Conservation (phyloP, 768 basidiomycete species). For the Boletales sp. region DNA sequence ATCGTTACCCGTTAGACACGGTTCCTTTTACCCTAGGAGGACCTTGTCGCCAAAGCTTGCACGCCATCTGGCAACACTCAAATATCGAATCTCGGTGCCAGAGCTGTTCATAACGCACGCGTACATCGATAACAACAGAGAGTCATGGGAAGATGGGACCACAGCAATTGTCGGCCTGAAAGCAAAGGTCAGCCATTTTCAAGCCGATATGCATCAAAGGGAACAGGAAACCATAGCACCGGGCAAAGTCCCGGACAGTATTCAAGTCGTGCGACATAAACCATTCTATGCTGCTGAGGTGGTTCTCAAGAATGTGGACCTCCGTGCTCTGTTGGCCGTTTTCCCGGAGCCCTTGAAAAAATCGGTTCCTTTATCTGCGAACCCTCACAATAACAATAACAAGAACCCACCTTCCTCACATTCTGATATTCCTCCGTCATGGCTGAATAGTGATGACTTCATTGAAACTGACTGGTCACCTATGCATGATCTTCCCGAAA, state of each 20-base stretch:
- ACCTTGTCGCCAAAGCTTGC: slow-evolving; percentile 83
- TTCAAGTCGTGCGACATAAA: slow-evolving; percentile 66
- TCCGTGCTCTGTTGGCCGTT: slow-evolving; percentile 73
- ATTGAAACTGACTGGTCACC: slow-evolving; percentile 67
- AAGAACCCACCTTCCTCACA: slow-evolving; percentile 26
- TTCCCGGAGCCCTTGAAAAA: slow-evolving; percentile 73
- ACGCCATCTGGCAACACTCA: slow-evolving; percentile 84
- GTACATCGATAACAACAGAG: slow-evolving; percentile 76
- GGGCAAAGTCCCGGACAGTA: slow-evolving; percentile 53
- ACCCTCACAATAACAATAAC: slow-evolving; percentile 45
- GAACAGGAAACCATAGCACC: slow-evolving; percentile 71
- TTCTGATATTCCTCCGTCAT: slow-evolving; percentile 45
- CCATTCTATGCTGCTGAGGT: slow-evolving; percentile 88
- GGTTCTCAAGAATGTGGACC: slow-evolving; percentile 67
- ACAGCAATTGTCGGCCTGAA: slow-evolving; percentile 85
- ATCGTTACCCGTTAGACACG: slow-evolving; percentile 84
- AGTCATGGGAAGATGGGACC: slow-evolving; percentile 78
- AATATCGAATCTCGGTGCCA: slow-evolving; percentile 80
- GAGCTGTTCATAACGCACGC: slow-evolving; percentile 81
- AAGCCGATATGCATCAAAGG: slow-evolving; percentile 90
- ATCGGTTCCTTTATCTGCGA: slow-evolving; percentile 44
- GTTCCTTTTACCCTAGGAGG: slow-evolving; percentile 71
- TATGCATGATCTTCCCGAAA: slow-evolving; percentile 46
- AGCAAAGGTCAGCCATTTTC: slow-evolving; percentile 73
- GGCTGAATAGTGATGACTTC: slow-evolving; percentile 82